Evolutionary conservation across 805 yeast genomes (phyloP).

Genomic region (Ascoidea asiatica): DNA sequence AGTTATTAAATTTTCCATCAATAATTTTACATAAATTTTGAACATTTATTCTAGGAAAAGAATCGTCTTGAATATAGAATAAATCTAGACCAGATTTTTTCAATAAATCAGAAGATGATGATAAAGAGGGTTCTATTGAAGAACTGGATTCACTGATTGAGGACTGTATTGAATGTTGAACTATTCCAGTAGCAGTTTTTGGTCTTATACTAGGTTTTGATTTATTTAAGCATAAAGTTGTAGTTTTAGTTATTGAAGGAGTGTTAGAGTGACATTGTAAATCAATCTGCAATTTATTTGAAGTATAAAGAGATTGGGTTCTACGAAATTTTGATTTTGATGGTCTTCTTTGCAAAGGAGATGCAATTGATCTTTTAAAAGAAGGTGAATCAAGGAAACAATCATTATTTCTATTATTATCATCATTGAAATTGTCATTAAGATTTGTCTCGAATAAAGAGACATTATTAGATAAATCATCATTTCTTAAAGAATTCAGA

Average conservation of each 20-base stretch:
- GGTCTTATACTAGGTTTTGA: slow-evolving; percentile 2
- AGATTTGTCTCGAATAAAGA: slow-evolving; percentile 12
- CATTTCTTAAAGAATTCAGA: slow-evolving; percentile 8
- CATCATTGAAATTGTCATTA: slow-evolving; percentile 6
- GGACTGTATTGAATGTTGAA: too few species aligned
- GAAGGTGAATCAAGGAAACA: slow-evolving; percentile 1
- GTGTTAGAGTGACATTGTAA: slow-evolving; percentile 8
- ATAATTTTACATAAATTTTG: slow-evolving; percentile 27
- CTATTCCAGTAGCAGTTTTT: slow-evolving; percentile 2
- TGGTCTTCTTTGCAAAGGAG: slow-evolving; percentile 24
- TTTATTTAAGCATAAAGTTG: slow-evolving; percentile 1
- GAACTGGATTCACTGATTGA: too few species aligned
- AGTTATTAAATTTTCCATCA: slow-evolving; percentile 22
- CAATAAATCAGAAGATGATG: slow-evolving; percentile 11
- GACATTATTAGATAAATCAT: slow-evolving; percentile 11
- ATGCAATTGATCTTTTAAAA: slow-evolving; percentile 20
- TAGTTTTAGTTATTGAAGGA: slow-evolving; percentile 8
- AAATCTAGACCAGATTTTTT: slow-evolving; percentile 24
- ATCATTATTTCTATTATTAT: slow-evolving; percentile 7
- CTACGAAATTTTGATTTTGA: slow-evolving; percentile 33
- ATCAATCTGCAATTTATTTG: slow-evolving; percentile 24
- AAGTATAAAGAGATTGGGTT: slow-evolving; percentile 61
- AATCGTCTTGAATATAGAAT: slow-evolving; percentile 36
- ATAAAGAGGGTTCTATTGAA: slow-evolving; percentile 5
- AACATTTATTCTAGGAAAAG: slow-evolving; percentile 36